Conservation (phyloP, 257 asterid genomes). For the Solanum virginianum region DNA sequence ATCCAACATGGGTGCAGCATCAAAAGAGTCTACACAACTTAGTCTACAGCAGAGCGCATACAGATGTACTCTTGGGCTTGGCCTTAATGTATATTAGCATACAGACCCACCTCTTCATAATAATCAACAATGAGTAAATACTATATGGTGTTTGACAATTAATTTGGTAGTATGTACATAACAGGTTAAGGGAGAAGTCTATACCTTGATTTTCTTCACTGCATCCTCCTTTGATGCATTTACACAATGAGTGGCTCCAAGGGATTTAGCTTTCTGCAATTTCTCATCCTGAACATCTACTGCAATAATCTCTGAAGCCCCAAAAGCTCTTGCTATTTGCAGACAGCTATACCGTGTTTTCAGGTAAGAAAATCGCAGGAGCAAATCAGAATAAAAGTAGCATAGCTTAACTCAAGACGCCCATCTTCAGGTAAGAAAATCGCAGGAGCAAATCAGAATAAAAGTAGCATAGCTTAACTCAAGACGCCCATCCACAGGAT, state of each 20-base stretch:
- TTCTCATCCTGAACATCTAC: slow-evolving; percentile 95
- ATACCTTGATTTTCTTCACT: slow-evolving; percentile 57
- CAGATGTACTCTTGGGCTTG: neutral
- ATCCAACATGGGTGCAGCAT: neutral
- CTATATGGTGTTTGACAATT: neutral
- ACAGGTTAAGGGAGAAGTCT: neutral
- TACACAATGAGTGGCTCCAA: slow-evolving; percentile 86
- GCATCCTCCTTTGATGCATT: slow-evolving; percentile 74
- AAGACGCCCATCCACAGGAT: neutral
- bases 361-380: slow-evolving; percentile 14
- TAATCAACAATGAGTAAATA: neutral
- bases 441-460: neutral
- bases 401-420: neutral
- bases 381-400: neutral
- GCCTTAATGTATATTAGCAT: neutral
- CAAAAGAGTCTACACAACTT: neutral
- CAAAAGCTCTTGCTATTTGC: slow-evolving; percentile 97
- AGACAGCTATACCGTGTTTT: slow-evolving; percentile 57
- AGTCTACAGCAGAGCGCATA: neutral
- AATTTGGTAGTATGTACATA: neutral
- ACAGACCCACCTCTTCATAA: neutral
- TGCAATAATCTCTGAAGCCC: slow-evolving; percentile 93
- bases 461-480: neutral
- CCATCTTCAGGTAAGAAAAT: neutral
- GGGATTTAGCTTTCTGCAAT: slow-evolving; percentile 61